Conservation (phyloP, 225 moss, liverwort and hornwort species). For the Marchantia paleacea region DNA sequence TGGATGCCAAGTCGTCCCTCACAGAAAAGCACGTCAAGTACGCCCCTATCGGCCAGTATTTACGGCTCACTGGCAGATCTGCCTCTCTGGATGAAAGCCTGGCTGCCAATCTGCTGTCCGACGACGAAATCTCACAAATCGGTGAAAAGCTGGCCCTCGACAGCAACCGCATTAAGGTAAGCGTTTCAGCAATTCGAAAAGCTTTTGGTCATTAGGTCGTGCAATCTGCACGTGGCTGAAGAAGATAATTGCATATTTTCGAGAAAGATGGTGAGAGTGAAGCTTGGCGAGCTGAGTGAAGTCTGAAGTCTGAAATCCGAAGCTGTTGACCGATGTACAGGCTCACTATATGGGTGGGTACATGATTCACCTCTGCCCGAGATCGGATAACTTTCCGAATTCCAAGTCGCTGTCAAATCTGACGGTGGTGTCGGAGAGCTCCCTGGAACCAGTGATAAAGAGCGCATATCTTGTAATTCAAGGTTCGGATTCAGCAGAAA, state of each 20-base stretch:
- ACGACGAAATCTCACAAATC: not conserved
- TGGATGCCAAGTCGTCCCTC: not conserved
- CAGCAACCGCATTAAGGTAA: slow-evolving; percentile 8
- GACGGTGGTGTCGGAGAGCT: not conserved
- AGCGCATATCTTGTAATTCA: slow-evolving; percentile 2
- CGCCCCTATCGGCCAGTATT: slow-evolving; percentile 6
- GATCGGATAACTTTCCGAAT: not conserved
- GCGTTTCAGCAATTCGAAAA: not conserved
- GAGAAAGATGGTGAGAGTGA: too few species aligned
- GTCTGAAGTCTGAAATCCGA: too few species aligned
- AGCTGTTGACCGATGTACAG: not conserved
- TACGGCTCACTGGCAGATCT: not conserved
- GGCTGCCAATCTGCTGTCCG: not conserved
- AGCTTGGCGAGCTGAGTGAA: too few species aligned
- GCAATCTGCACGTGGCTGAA: not conserved
- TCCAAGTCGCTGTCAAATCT: not conserved
- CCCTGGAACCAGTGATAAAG: slow-evolving; percentile 4
- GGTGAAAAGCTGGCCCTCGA: not conserved
- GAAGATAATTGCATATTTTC: too few species aligned
- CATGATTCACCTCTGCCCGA: slow-evolving; percentile 5
- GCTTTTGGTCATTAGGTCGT: too few species aligned
- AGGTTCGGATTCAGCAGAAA: not conserved
- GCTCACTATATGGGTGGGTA: slow-evolving; percentile 7
- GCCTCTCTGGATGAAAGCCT: not conserved
- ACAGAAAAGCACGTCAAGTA: not conserved